Conservation (phyloP, 2,329 filamentous ascomycete genomes). For the Phoma sp. region DNA sequence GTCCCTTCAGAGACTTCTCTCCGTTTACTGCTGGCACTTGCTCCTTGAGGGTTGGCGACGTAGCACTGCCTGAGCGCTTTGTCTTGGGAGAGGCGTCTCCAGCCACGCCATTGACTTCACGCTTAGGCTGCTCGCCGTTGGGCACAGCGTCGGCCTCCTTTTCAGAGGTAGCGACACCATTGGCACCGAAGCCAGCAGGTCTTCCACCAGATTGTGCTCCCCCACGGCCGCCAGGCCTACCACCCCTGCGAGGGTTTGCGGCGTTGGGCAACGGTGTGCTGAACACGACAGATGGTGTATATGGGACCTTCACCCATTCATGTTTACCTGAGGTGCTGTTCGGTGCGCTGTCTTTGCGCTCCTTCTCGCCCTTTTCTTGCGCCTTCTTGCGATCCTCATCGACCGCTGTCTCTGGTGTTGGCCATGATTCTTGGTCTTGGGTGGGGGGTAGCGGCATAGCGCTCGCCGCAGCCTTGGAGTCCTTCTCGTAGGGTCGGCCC, state of each 20-base stretch:
- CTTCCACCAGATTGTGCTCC: constrained; percentile 63
- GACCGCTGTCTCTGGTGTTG: constrained; percentile 82
- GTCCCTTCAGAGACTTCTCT: constrained; percentile 35
- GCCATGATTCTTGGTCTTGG: constrained; percentile 83
- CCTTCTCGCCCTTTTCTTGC: constrained; percentile 71
- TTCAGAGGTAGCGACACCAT: constrained; percentile 48
- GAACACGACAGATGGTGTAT: constrained; percentile 85
- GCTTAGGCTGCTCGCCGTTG: constrained; percentile 46
- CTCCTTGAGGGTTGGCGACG: constrained; percentile 40
- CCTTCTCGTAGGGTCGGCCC: constrained; percentile 39
- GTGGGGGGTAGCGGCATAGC: constrained; percentile 67
- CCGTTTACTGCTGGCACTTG: constrained; percentile 30
- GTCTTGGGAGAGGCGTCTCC: constrained; percentile 44
- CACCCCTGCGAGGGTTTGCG: constrained; percentile 47
- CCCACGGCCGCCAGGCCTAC: constrained; percentile 62
- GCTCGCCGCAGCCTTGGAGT: constrained; percentile 28
- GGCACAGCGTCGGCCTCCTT: constrained; percentile 40
- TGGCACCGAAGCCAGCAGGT: constrained; percentile 51
- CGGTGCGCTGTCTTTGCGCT: constrained; percentile 62
- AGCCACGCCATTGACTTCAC: constrained; percentile 34
- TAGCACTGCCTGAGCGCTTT: constrained; percentile 46
- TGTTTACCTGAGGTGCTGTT: constrained; percentile 67
- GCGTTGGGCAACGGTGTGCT: constrained; percentile 76
- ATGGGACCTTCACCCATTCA: constrained; percentile 84
- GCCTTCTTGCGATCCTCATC: constrained; percentile 79